Evolutionary conservation across 345 rosid genomes (phyloP).

Genomic region (Camelina sativa): DNA sequence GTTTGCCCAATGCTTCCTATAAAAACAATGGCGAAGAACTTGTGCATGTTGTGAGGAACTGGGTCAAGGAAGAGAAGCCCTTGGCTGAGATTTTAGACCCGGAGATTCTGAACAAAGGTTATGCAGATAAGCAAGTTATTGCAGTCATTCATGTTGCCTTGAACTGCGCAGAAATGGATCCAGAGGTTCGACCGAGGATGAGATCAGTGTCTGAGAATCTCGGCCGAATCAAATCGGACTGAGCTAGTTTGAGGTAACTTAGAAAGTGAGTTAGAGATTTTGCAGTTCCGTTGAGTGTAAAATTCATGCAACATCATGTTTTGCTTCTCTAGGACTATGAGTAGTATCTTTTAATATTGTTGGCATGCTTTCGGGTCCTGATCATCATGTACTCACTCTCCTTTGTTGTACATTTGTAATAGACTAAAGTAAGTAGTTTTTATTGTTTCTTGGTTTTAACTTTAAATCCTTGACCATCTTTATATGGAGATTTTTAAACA

Average conservation of each 20-base stretch:
- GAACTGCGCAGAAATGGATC: slow-evolving; percentile 86
- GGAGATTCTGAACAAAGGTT: slow-evolving; percentile 58
- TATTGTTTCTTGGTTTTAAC: background rate
- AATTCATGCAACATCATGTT: slow-evolving; percentile 9
- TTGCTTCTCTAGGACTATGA: background rate
- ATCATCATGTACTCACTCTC: background rate
- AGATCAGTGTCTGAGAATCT: slow-evolving; percentile 80
- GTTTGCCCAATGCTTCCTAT: slow-evolving; percentile 56
- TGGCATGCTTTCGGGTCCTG: background rate
- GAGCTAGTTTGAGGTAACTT: slow-evolving; percentile 23
- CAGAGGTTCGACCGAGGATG: slow-evolving; percentile 92
- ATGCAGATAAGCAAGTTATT: slow-evolving; percentile 70
- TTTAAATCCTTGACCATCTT: background rate
- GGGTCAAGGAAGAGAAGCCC: slow-evolving; percentile 66
- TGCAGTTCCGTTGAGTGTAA: slow-evolving; percentile 4
- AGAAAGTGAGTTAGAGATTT: background rate
- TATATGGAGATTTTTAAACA: too few species aligned
- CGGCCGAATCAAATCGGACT: slow-evolving; percentile 61
- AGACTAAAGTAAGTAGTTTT: background rate
- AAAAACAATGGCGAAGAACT: slow-evolving; percentile 74
- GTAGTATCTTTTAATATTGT: background rate
- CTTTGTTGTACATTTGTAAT: background rate
- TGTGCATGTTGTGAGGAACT: slow-evolving; percentile 67
- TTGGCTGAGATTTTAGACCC: slow-evolving; percentile 80
- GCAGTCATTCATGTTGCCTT: slow-evolving; percentile 79